Evolutionary conservation across 495 filamentous ascomycete species (phyloP).

Genomic region (Penicillium daleae): DNA sequence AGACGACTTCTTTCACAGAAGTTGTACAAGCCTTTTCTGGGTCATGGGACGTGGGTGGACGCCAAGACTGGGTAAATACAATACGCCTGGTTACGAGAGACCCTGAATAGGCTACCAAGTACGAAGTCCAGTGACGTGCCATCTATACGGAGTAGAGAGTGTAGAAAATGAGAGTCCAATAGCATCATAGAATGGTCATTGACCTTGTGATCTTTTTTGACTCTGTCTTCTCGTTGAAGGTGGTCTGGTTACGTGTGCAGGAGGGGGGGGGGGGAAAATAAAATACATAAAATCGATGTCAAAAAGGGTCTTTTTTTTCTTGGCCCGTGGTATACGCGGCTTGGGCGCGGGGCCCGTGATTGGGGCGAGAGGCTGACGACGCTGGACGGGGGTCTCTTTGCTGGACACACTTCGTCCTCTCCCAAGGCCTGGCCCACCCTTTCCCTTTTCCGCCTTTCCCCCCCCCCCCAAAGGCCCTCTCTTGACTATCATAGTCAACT

Average conservation of each 20-base stretch:
- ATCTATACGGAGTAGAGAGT: neutral
- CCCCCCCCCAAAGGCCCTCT: slow-evolving; percentile 14
- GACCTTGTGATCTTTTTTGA: no score
- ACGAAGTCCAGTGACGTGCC: neutral
- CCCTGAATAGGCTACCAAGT: neutral
- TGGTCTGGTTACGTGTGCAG: slow-evolving; percentile 28
- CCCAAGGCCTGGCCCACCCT: slow-evolving; percentile 12
- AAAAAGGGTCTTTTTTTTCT: slow-evolving; percentile 39
- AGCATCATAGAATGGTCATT: neutral
- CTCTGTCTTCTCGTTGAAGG: neutral
- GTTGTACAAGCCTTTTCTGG: slow-evolving; percentile 6
- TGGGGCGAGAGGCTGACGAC: slow-evolving; percentile 53
- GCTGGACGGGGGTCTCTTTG: no score
- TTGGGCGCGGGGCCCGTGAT: slow-evolving; percentile 47
- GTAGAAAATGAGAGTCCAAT: neutral
- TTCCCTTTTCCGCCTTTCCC: slow-evolving; percentile 21
- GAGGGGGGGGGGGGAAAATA: slow-evolving; percentile 19
- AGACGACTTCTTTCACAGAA: neutral
- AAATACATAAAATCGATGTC: no score
- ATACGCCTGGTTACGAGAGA: neutral
- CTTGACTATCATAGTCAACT: neutral
- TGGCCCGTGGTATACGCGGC: slow-evolving; percentile 50
- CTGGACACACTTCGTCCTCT: neutral
- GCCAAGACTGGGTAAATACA: slow-evolving; percentile 3
- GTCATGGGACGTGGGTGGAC: neutral